Base-by-base conservation (phyloP, 768 basidiomycete genomes). In the Cystoderma amianthinum region DNA sequence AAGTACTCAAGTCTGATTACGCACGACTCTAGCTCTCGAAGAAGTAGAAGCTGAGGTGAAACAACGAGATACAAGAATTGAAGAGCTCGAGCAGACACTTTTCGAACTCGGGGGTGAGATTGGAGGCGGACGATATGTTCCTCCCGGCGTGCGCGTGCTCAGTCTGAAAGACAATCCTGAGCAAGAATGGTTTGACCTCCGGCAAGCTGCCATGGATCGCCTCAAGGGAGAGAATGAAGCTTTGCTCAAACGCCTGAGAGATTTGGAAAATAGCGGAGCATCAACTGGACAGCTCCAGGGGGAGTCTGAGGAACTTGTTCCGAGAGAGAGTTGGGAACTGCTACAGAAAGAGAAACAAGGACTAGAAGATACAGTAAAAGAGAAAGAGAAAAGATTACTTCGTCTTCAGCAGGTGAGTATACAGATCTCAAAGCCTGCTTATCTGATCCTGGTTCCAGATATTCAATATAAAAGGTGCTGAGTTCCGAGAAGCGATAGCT, bases 401-500 rank as follows among this genome's bases (percentile, higher is more conserved):
- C 68, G 90, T 32, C 65, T 97, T 21, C 81, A 93, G 53, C 80
- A 94, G 77, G 90, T 84, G 40, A n/a, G n/a, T n/a, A n/a, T n/a
- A 30, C 9, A 11, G n/a, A 12, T 30, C 11, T 19, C 15, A 9
- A 18, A 48, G 23, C n/a, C 39, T 44, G 35, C 24, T 20, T 20
- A 32, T 22, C 25, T 92, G 86, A 79, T n/a, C n/a, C n/a, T 94
- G 3, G n/a, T n/a, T n/a, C n/a, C n/a, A n/a, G n/a, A n/a, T n/a
- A n/a, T 96, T 90, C 62, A 65, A 72, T 0, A 78, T 80, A 23
- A 97, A 96, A 59, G 82, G 83, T 6, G 77, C 84, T 44, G 93
- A 97, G 54, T 95, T 98, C 68, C 78, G 88, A 28, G 89, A 94
- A 55, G 83, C 92, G 4, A 85, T 97, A 44, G 82, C 85, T 3